Evolutionary conservation across 257 asterid genomes (phyloP), one percentile per base, ranked within the genome.

Genomic region (Penstemon newberryi): DNA sequence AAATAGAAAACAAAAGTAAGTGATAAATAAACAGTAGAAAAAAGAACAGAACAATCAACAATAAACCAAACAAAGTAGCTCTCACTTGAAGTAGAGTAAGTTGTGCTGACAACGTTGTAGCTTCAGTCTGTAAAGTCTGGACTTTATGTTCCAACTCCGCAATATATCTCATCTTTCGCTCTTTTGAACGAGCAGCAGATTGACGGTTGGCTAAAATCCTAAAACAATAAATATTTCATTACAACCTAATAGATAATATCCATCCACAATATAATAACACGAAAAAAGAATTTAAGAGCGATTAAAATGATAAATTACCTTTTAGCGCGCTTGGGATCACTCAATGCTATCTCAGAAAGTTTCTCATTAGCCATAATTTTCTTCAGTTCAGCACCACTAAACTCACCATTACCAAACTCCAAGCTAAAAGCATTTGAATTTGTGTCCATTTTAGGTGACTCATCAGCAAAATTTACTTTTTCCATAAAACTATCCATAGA

Each of bases 121-220:
- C 89, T 75, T 87, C 91, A 43, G 86, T 81, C 83, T 87, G 91
- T 50, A 87, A 72, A 9, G 87, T 85, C 67, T 79, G 85, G 50
- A 79, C 87, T 73, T 81, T 83, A 67, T 81, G 87, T 60, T 87
- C 95, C 75, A 87, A 71, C 76, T 87, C 91, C 2, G 86, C 79
- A 59, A 87, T 80, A 65, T 87, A 87, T 75, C 88, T 78, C 95
- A 83, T 81, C 79, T 85, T 87, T 67, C 91, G 74, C 77, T 85
- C 95, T 59, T 87, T 87, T 36, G 95, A 87, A 36, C 95, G 87
- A 1, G 91, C 95, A 78, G 95, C 89, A 67, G 95, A 87, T 61
- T 82, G 89, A 10, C 95, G 89, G 72, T 85, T 87, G 55, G 95
- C 89, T 71, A 87, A 76, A 74, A 87, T 87, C 79, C 91, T 87